Conservation (phyloP, 108 stramenopile species). For the Fistulifera pelliculosa region DNA sequence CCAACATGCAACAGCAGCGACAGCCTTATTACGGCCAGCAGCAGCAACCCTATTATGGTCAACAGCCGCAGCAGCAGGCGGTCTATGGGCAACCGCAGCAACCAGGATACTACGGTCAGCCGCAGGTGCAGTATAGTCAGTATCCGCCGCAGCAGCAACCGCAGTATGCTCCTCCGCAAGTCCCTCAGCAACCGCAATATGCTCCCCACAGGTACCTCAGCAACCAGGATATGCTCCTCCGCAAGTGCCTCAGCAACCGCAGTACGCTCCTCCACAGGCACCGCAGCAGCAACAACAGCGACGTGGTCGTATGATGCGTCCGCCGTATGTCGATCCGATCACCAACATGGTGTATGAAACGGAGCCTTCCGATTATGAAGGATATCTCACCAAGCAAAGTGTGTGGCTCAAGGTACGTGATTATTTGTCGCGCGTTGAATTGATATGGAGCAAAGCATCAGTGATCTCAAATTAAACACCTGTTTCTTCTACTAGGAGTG, state of each 20-base stretch:
- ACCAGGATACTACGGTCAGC: background rate
- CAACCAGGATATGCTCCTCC: too few species aligned
- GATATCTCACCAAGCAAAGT: conserved; percentile 87
- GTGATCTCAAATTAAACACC: background rate
- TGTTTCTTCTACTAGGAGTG: conserved; percentile 70
- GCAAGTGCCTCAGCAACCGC: background rate
- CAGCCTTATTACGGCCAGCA: too few species aligned
- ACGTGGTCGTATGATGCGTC: conserved; percentile 38
- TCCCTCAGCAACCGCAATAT: too few species aligned
- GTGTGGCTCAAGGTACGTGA: conserved; percentile 80
- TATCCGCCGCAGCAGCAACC: background rate
- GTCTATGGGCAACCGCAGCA: background rate
- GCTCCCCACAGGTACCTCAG: background rate
- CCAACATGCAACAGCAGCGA: too few species aligned
- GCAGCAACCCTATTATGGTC: too few species aligned
- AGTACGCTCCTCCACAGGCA: background rate
- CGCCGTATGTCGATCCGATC: conserved; percentile 75
- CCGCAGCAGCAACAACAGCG: too few species aligned
- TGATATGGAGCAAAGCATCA: background rate
- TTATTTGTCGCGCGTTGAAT: background rate
- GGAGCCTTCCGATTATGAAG: conserved; percentile 77
- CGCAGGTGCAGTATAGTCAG: background rate
- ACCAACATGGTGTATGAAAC: conserved; percentile 82
- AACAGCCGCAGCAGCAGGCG: too few species aligned
- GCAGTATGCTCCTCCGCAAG: background rate